These are phyloP conservation scores for Botrytis byssoidea DNA, from an alignment of 2,329 filamentous ascomycete species.

Conservation along the genomic window DNA sequence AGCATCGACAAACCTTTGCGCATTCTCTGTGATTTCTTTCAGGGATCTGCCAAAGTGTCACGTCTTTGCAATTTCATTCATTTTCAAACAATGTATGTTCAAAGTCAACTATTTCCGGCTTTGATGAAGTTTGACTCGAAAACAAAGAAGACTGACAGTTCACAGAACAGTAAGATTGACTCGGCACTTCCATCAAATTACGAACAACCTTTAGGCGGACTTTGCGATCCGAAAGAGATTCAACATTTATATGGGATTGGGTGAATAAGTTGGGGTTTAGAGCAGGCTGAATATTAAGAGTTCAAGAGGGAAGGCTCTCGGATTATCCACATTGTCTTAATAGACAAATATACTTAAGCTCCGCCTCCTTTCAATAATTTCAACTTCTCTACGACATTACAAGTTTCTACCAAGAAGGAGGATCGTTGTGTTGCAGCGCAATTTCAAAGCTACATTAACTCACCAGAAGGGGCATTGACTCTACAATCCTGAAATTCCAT, in stretches of 20 bases:
- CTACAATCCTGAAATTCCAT: slow-evolving; percentile 4
- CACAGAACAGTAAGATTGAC: slow-evolving; percentile 12
- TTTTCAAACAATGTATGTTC: slow-evolving; percentile 35
- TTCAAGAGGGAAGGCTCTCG: slow-evolving; percentile 4
- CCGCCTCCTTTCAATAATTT: not conserved
- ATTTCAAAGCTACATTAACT: not conserved
- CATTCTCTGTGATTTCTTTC: slow-evolving; percentile 35
- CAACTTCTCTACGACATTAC: not conserved
- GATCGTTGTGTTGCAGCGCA: not conserved
- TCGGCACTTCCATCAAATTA: not conserved
- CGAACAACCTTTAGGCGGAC: not conserved
- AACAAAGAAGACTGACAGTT: slow-evolving; percentile 20
- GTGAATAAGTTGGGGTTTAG: not conserved
- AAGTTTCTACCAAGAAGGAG: not conserved
- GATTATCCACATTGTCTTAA: not conserved
- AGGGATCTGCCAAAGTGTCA: slow-evolving; percentile 38
- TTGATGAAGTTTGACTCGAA: not conserved
- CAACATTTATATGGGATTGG: slow-evolving; percentile 17
- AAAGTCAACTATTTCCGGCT: slow-evolving; percentile 17
- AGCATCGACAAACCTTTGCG: slow-evolving; percentile 38
- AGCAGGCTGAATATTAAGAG: not conserved
- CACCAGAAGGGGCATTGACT: not conserved
- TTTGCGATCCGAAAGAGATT: slow-evolving; percentile 1
- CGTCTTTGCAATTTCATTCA: slow-evolving; percentile 37
- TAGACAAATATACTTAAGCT: not conserved